Base-by-base conservation (phyloP, 2,329 filamentous ascomycete species). In the Trichoderma atrobrunneum region DNA sequence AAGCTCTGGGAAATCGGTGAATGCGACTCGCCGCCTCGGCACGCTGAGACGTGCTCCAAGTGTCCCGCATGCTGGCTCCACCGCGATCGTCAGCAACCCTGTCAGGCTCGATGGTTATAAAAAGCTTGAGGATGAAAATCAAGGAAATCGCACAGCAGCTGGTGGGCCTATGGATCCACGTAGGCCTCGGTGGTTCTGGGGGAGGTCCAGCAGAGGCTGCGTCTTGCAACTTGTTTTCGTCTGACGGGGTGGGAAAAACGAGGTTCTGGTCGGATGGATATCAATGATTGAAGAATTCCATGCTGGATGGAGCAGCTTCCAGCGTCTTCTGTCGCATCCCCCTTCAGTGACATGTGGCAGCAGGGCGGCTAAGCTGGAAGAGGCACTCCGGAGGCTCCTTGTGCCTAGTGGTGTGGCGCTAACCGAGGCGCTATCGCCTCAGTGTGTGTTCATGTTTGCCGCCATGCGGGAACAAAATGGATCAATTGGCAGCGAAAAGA, bases 321-420 rank as follows among this genome's bases (percentile, higher is more conserved):
- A 69, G 56, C 43, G 66, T 34, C 26, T 69, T 69, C 66, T 61
- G 57, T n/a, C n/a, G n/a, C n/a, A n/a, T n/a, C n/a, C n/a, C n/a
- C n/a, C n/a, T n/a, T n/a, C n/a, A 64, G 61, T 43, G 64, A 39
- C 64, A 54, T 69, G 66, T 36, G 56, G 66, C 66, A 51, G 36
- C 4, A 5, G 26, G 36, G 28, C 56, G n/a, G 67, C 67, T 70
- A 70, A 26, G 6, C 67, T 30, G 57, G 32, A 70, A 36, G n/a
- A 70, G 43, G 67, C 57, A 70, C 16, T 54, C 67, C 67, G 67
- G 57, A 54, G 67, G 36, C 56, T 26, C 51, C 51, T 21, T 48
- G 54, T 68, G 26, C 65, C 26, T 36, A 70, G 39, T 43, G 66
- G 24, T 39, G 57, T 30, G 39, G 66, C 66, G 56, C 66, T 54